Conservation (phyloP, 1,284 basidiomycete species). For the Malassezia slooffiae region DNA sequence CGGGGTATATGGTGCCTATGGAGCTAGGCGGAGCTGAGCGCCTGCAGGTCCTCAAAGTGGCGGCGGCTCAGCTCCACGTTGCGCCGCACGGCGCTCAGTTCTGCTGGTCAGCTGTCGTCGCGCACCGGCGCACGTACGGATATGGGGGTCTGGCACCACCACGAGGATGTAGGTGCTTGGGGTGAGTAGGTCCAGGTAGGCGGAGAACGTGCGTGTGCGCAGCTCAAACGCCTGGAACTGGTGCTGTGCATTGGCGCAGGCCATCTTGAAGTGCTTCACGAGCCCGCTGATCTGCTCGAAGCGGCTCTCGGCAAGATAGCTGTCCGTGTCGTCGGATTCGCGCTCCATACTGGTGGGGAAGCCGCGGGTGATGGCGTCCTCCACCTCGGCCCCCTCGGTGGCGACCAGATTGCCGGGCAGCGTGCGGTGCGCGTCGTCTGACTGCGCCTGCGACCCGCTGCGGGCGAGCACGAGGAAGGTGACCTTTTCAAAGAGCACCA, state of each 20-base stretch:
- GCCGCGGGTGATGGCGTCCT: slow-evolving; percentile 3
- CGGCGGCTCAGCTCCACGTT: slow-evolving; percentile 68
- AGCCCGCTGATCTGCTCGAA: slow-evolving; percentile 93
- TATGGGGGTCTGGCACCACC: slow-evolving; percentile 71
- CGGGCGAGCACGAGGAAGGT: slow-evolving; percentile 84
- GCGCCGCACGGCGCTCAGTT: slow-evolving; percentile 68
- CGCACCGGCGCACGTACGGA: slow-evolving; percentile 54
- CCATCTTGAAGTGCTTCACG: slow-evolving; percentile 85
- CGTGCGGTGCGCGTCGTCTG: no score
- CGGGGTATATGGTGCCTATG: no score
- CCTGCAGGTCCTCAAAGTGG: slow-evolving; percentile 57
- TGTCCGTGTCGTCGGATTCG: slow-evolving; percentile 1
- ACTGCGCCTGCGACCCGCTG: background rate
- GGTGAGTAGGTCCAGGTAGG: slow-evolving; percentile 88
- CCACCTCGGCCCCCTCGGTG: background rate
- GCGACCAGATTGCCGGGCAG: background rate
- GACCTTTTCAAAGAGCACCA: slow-evolving; percentile 88
- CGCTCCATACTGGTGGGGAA: background rate
- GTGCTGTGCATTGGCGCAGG: slow-evolving; percentile 51
- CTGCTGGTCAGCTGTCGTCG: slow-evolving; percentile 50
- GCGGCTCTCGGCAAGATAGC: slow-evolving; percentile 59
- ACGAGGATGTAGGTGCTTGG: slow-evolving; percentile 87
- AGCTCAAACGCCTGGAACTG: slow-evolving; percentile 44
- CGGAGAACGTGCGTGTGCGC: slow-evolving; percentile 56
- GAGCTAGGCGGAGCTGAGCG: slow-evolving; percentile 14